Conservation (phyloP, 2,329 filamentous ascomycete species). For the Exserohilum rostratum region DNA sequence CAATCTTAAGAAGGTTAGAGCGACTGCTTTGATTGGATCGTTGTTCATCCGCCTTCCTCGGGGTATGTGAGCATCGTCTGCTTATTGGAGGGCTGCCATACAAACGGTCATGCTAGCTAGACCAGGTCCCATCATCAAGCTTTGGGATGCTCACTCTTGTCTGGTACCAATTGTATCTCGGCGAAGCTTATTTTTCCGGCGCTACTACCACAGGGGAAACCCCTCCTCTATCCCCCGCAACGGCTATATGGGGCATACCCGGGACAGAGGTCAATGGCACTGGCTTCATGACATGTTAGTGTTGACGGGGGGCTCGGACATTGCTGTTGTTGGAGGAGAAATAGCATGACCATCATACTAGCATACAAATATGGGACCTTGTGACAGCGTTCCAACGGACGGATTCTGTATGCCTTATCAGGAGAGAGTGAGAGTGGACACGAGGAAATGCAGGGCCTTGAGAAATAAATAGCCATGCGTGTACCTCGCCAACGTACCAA, state of each 20-base stretch:
- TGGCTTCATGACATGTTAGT: neutral
- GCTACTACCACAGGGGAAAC: neutral
- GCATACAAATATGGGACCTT: neutral
- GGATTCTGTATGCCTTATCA: neutral
- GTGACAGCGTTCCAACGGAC: slow-evolving; percentile 1
- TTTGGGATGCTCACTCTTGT: slow-evolving; percentile 1
- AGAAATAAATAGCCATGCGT: neutral
- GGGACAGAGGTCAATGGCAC: neutral
- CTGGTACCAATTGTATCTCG: slow-evolving; percentile 2
- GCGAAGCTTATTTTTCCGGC: slow-evolving; percentile 17
- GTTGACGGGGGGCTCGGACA: neutral
- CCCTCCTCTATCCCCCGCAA: slow-evolving; percentile 8
- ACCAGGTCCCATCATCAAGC: neutral
- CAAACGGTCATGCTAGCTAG: no score
- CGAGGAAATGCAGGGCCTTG: no score
- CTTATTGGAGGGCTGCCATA: no score
- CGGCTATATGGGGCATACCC: neutral
- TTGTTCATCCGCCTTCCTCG: no score
- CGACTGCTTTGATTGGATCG: no score
- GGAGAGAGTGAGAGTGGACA: no score
- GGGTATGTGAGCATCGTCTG: no score
- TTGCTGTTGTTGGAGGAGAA: slow-evolving; percentile 10
- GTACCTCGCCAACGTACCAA: neutral
- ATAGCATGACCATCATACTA: neutral
- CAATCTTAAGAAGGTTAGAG: no score